These are phyloP conservation scores for Athelia sp. DNA, from an alignment of 1,284 basidiomycete species.

Conservation along the genomic window DNA sequence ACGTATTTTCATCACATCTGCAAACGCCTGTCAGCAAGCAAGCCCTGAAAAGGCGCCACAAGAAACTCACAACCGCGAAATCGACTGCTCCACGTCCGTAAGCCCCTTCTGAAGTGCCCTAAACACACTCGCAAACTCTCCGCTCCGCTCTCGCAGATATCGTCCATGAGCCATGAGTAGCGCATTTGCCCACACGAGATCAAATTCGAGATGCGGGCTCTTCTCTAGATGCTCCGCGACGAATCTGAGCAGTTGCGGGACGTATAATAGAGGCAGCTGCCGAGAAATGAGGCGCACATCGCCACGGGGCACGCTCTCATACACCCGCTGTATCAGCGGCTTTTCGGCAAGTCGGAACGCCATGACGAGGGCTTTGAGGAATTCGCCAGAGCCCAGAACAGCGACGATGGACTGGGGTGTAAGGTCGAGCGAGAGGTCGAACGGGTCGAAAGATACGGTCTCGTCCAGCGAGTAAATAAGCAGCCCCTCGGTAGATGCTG, in stretches of 20 bases:
- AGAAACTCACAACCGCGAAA: conserved; percentile 73
- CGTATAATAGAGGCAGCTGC: conserved; percentile 78
- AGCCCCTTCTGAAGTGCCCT: conserved; percentile 79
- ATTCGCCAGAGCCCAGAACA: conserved; percentile 63
- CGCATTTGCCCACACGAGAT: conserved; percentile 80
- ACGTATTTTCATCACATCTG: conserved; percentile 86
- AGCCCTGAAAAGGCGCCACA: conserved; percentile 1
- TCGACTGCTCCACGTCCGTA: conserved; percentile 69
- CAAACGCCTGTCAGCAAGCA: conserved; percentile 6
- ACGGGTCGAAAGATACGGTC: conserved; percentile 87
- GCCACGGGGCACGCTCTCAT: conserved; percentile 73
- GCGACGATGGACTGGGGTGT: conserved; percentile 83
- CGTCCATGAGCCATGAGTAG: conserved; percentile 81
- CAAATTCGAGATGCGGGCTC: conserved; percentile 89
- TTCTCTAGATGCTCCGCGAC: conserved; percentile 78
- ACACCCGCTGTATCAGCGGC: conserved; percentile 72
- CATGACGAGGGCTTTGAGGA: conserved; percentile 88
- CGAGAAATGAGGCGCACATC: conserved; percentile 79
- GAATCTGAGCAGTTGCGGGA: conserved; percentile 71
- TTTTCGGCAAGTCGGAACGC: conserved; percentile 87
- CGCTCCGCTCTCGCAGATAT: conserved; percentile 66
- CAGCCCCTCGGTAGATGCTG: conserved; percentile 92
- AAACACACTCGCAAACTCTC: conserved; percentile 83
- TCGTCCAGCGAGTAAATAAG: conserved; percentile 94
- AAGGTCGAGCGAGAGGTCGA: conserved; percentile 93